Percentiles rank a stretch among this genome's conserved stretches.
phyloP scores from a whole-genome alignment of 257 asterid species.

The Capsicum pubescens region DNA sequence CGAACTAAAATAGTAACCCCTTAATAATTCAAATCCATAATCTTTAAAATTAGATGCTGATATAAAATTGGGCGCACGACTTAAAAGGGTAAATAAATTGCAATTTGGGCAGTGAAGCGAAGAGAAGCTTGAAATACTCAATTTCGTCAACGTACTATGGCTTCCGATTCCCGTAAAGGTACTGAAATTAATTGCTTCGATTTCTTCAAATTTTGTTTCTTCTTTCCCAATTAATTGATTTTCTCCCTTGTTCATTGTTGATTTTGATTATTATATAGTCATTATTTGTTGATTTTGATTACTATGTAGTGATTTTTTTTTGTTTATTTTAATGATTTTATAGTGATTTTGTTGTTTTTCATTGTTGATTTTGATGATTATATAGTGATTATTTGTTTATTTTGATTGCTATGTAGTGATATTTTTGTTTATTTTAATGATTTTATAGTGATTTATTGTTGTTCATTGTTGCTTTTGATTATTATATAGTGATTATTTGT shows the following conservation, averaged over 20 bases:
- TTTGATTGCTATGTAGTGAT: no score
- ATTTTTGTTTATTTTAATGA: neutral
- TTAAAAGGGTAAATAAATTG: no score
- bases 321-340: neutral
- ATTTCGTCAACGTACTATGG: conserved; percentile 40
- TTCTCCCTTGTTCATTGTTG: neutral
- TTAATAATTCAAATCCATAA: no score
- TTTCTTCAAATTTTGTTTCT: neutral
- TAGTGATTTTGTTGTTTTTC: no score
- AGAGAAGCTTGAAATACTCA: neutral
- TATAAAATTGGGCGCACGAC: no score
- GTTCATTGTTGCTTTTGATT: neutral
- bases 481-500: neutral
- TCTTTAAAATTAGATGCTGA: no score
- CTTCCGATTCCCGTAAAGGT: conserved; percentile 73
- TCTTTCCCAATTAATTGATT: neutral
- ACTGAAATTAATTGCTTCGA: neutral
- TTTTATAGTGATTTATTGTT: neutral
- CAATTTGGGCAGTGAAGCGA: neutral
- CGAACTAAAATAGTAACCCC: no score
- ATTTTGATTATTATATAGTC: neutral
- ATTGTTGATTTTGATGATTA: no score
- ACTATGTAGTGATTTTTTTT: no score
- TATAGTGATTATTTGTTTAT: no score
- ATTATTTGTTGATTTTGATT: neutral